Evolutionary conservation across 2,329 filamentous ascomycete genomes (phyloP), one percentile per base, ranked within the genome.

Genomic region (Aurifilum marmelostoma): DNA sequence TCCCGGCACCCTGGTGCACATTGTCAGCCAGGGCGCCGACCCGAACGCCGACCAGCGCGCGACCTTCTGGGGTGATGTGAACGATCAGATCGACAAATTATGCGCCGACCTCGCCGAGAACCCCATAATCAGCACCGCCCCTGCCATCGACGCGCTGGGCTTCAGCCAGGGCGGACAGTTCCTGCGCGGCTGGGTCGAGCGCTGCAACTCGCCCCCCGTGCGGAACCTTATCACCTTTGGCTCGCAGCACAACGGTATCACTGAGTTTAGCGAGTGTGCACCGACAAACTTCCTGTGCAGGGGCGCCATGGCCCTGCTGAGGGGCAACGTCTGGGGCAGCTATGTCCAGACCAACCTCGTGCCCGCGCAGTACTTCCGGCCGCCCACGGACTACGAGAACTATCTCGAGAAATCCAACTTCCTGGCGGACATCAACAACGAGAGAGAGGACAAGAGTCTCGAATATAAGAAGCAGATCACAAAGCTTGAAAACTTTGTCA

Each of bases 151-250:
- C 80, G 95, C 94, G 43, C 82, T 99, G 47, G 96, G 96, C 37
- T 97, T 99, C 83, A 96, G 92, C 18, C 96, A 99, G 80, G 96
- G 96, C 72, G 96, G 96, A 1, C 93, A 97, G 79, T 97, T 99
- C 82, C 87, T 99, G n/a, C 90, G 96, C 69, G 96, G 87, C 32
- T 94, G 97, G 78, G 84, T 97, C 72, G 90, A 99, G 84, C 88
- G 93, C 58, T 99, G 96, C 84, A 96, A 94, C 78, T 76, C 75
- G 43, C 90, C 93, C 0, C 89, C 88, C 4, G 87, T 97, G 16
- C 87, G 89, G 73, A 94, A 88, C 77, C 87, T 97, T 50, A 87
- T 97, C 72, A 97, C 94, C 1, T 97, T 96, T 75, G 94, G 94
- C 72, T 91, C 89, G 76, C 94, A 97, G 82, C 94, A 97, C 81